These are phyloP conservation scores for Nicotiana otophora DNA, from an alignment of 257 asterid species.

Conservation along the genomic window DNA sequence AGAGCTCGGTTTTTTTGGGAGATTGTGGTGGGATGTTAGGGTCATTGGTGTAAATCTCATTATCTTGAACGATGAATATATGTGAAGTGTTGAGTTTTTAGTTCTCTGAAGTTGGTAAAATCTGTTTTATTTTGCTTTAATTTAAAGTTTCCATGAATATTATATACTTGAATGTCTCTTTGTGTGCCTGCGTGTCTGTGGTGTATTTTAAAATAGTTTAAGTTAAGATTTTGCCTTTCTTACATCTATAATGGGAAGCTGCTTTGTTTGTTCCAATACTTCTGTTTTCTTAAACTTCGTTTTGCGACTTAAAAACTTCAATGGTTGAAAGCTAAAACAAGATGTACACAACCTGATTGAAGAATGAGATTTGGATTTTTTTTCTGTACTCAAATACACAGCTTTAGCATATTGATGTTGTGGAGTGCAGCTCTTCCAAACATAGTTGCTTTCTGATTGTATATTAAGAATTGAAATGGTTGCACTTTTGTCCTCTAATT, in stretches of 20 bases:
- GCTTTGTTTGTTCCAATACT: background rate
- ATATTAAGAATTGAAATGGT: background rate
- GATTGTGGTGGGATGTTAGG: background rate
- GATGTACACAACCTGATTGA: background rate
- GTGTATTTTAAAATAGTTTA: no score
- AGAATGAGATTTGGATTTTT: no score
- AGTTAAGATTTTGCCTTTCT: background rate
- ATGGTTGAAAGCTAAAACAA: background rate
- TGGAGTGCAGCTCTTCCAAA: background rate
- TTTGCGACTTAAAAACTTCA: background rate
- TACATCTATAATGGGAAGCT: background rate
- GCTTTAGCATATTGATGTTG: background rate
- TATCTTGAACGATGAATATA: background rate
- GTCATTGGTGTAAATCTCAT: background rate
- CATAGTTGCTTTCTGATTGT: background rate
- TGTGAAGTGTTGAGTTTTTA: background rate
- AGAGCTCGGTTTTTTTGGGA: background rate
- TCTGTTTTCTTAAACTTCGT: background rate
- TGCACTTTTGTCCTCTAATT: background rate
- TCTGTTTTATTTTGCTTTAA: background rate
- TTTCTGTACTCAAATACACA: background rate
- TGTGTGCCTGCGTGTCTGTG: no score
- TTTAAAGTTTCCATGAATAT: no score
- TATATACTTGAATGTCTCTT: no score
- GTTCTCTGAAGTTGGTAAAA: background rate